Evolutionary conservation across 2,329 filamentous ascomycete genomes (phyloP), one percentile per base, ranked within the genome.

Genomic region (Aspergillus nomiae): DNA sequence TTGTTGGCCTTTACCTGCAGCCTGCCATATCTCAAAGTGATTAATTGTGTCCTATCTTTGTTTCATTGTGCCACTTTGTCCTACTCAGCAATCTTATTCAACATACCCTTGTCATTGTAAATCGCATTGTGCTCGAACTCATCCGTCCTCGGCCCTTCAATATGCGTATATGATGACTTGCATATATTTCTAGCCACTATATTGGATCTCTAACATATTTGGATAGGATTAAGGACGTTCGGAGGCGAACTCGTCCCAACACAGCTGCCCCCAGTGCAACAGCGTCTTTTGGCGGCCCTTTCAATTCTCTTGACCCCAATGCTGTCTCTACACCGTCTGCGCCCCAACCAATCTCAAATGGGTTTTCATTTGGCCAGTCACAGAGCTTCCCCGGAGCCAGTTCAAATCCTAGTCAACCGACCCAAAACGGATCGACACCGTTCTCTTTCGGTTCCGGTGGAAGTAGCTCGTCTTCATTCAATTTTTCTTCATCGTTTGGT

Each of bases 341-440:
- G 26, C 59, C 65, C 24, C 67, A 71, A 57, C 60, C 68, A 12
- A 58, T 67, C 28, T 62, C 72, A n/a, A 76, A 75, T 62, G 71
- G 74, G 8, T 76, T 77, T 53, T 59, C 66, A 32, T 78, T 78
- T 63, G 73, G 74, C n/a, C 73, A 77, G 63, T 74, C 73, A 50
- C 76, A 76, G 60, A 76, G 73, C 59, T 78, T 78, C 56, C 73
- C 71, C 51, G 73, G 71, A 60, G 69, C 71, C 26, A 66, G 62
- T 53, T 63, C 71, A 60, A 66, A 56, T 54, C 58, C 69, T 34
- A 69, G 64, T 43, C 69, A 68, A 58, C 62, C 67, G 26, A 63
- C 59, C 32, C 66, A 71, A 34, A 76, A 71, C 65, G 69, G 71
- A 38, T 62, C 67, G 12, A 67, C 73, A 32, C 71, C 73, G 21